phyloP scores from a whole-genome alignment of 139 green algal species.

The Picochlorum sp. region DNA sequence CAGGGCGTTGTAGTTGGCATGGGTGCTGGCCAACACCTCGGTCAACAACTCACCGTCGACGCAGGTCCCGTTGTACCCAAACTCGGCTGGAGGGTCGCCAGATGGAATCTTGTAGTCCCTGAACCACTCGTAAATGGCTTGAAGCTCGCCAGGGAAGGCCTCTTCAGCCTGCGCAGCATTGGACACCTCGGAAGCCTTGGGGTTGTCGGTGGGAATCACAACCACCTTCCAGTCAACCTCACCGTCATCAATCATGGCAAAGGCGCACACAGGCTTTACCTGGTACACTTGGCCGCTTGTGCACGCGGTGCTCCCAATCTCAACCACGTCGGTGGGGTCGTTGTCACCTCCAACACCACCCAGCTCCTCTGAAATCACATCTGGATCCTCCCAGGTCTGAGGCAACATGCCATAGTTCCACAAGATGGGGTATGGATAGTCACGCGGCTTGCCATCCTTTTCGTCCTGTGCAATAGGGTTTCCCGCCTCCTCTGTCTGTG shows the following conservation, averaged over 20 bases:
- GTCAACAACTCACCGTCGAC: constrained; percentile 7
- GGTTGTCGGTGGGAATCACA: constrained; percentile 78
- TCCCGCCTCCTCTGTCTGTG: constrained; percentile 83
- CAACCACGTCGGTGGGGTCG: constrained; percentile 97
- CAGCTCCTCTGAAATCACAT: constrained; percentile 46
- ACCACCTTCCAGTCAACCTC: constrained; percentile 99
- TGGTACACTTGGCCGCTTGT: constrained; percentile 84
- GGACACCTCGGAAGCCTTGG: constrained; percentile 84
- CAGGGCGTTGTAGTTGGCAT: constrained; percentile 38
- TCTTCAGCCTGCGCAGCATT: constrained; percentile 94
- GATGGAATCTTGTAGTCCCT: constrained; percentile 98
- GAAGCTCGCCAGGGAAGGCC: constrained; percentile 87
- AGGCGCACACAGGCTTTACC: constrained; percentile 73
- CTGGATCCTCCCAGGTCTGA: constrained; percentile 94
- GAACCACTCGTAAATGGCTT: constrained; percentile 94
- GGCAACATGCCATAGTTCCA: constrained; percentile 98
- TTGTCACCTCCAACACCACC: constrained; percentile 76
- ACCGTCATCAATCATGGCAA: constrained; percentile 97
- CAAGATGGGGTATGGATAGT: constrained; percentile 99
- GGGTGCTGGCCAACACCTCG: constrained; percentile 43
- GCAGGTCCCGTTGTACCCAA: constrained; percentile 81
- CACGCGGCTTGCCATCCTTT: constrained; percentile 98
- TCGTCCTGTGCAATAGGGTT: constrained; percentile 99
- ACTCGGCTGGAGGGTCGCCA: constrained; percentile 90
- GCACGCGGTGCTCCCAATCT: constrained; percentile 69